Percentiles rank a stretch among this genome's conserved stretches.
phyloP scores from a whole-genome alignment of 371 early-diverging fungal genomes.

The Saksenaea vasiformis region DNA sequence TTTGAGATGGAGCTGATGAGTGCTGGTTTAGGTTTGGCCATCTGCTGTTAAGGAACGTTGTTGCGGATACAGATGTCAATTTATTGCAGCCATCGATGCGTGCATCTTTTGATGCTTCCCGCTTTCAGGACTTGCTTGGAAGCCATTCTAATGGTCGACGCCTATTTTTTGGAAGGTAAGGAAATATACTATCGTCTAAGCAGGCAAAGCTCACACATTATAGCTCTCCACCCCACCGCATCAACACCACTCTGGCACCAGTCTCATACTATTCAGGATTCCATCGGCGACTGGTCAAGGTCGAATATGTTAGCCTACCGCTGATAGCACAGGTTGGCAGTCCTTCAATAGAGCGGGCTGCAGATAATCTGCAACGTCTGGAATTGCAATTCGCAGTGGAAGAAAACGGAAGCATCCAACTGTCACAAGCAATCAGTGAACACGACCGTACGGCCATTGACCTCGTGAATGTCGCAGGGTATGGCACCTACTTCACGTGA shows the following conservation, averaged over 20 bases:
- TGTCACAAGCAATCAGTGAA: conserved; percentile 27
- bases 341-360: not conserved
- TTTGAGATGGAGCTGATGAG: not conserved
- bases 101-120: not conserved
- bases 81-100: conserved; percentile 15
- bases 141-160: conserved; percentile 16
- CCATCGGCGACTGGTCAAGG: conserved; percentile 27
- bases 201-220: not conserved
- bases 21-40: conserved; percentile 36
- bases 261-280: conserved; percentile 3
- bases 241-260: not conserved
- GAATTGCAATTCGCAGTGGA: conserved; percentile 27
- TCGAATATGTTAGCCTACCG: conserved; percentile 30
- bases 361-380: conserved; percentile 19
- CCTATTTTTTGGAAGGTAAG: conserved; percentile 29
- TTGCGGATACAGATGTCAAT: conserved; percentile 4
- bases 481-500: not conserved
- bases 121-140: not conserved
- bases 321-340: conserved; percentile 3
- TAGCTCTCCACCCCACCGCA: not conserved
- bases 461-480: conserved; percentile 29
- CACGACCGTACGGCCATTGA: conserved; percentile 28
- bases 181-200: not conserved
- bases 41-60: conserved; percentile 25
- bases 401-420: conserved; percentile 24